phyloP scores from a whole-genome alignment of 2,329 filamentous ascomycete species.

The Ceratocystiopsis brevicomis region DNA sequence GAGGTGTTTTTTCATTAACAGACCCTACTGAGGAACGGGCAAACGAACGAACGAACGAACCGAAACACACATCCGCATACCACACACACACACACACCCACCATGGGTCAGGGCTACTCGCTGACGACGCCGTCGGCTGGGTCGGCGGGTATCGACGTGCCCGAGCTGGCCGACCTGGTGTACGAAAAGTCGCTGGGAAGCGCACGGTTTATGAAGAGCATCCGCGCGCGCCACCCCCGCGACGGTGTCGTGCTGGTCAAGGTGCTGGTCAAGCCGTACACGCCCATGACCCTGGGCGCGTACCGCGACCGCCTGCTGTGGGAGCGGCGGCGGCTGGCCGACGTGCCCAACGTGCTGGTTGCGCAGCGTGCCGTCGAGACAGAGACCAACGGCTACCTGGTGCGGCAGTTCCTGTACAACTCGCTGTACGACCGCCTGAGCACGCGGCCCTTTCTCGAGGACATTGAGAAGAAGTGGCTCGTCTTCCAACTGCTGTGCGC shows the following conservation, averaged over 20 bases:
- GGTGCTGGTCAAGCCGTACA: slow-evolving; percentile 81
- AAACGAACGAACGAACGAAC: too few relatives aligned
- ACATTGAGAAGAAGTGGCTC: slow-evolving; percentile 98
- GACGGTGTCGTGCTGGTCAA: slow-evolving; percentile 89
- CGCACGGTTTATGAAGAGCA: slow-evolving; percentile 90
- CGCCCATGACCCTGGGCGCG: slow-evolving; percentile 57
- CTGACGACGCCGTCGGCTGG: slow-evolving; percentile 80
- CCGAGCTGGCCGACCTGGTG: slow-evolving; percentile 73
- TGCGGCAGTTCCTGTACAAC: slow-evolving; percentile 88
- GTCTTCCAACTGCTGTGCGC: slow-evolving; percentile 89
- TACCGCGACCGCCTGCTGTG: slow-evolving; percentile 62
- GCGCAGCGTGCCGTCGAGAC: slow-evolving; percentile 90
- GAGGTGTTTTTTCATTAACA: too few relatives aligned
- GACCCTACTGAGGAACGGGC: too few relatives aligned
- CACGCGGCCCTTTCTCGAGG: slow-evolving; percentile 87
- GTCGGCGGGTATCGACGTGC: slow-evolving; percentile 80
- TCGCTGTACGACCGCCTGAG: slow-evolving; percentile 94
- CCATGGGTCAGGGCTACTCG: slow-evolving; percentile 94
- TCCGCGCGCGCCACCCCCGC: slow-evolving; percentile 61
- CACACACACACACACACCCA: slow-evolving; percentile 3
- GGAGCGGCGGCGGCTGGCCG: slow-evolving; percentile 64
- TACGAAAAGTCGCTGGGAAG: slow-evolving; percentile 88
- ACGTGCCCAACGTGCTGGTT: slow-evolving; percentile 76
- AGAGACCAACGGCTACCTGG: slow-evolving; percentile 74
- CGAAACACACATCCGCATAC: too few relatives aligned